Evolutionary conservation across 805 yeast genomes (phyloP), one percentile per base, ranked within the genome.

Genomic region (Spathaspora gorwiae): DNA sequence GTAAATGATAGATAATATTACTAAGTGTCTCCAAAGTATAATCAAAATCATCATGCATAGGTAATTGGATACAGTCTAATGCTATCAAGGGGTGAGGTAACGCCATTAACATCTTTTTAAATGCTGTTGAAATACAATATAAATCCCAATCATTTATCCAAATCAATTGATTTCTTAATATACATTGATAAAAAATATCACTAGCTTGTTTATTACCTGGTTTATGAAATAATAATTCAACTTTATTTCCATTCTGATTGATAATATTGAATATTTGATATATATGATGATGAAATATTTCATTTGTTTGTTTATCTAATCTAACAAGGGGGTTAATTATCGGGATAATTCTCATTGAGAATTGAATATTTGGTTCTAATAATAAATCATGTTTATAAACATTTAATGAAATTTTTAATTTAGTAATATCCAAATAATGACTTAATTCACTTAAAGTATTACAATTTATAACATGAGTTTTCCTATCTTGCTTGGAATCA

Each of bases 321-420:
- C 43, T 49, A 1, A 65, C 60, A 6, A 47, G 42, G 2, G 59
- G 50, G 34, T 54, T 54, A 15, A 66, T 54, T 31, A 63, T 50
- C 7, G 60, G 59, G 2, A 54, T 46, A 24, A 46, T 37, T 26
- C 54, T 45, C 47, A 52, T 55, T 7, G 58, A 40, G 12, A 52
- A 35, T 11, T 36, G 36, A 13, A 55, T 39, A 24, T 51, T 37
- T 13, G 70, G 75, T 42, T 72, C 73, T 36, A 79, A 70, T 44
- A 75, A 74, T 47, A 75, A 73, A 53, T 88, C 86, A 56, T 83
- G 82, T 35, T 83, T 65, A 60, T 88, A 90, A 6, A 88, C 86
- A 40, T 80, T 78, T 36, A 90, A 73, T 2, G 90, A 83, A 36
- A 92, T 83, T 51, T 90, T 82, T 38, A 92, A 64, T 44, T 75